These are phyloP conservation scores for Buxus sempervirens DNA, from an alignment of 164 flowering plant genomes.

Conservation along the genomic window DNA sequence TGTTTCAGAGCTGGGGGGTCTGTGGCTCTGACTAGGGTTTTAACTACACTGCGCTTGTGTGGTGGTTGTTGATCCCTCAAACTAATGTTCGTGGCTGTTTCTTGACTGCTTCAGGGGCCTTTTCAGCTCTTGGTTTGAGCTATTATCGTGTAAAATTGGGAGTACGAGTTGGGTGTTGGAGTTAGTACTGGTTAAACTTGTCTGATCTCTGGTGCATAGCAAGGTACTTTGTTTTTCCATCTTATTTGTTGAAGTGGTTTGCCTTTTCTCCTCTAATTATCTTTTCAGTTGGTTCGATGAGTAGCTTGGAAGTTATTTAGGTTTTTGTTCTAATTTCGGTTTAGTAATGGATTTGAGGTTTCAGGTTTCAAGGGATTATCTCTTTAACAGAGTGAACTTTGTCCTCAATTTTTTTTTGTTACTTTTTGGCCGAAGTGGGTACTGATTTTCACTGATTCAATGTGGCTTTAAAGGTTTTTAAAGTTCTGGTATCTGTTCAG, in stretches of 20 bases:
- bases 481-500: constrained; percentile 1
- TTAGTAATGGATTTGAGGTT: constrained; percentile 10
- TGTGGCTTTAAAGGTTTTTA: constrained; percentile 8
- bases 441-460: constrained; percentile 1
- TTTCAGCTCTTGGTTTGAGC: constrained; percentile 19
- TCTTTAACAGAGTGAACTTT: constrained; percentile 9
- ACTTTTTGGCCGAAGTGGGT: constrained; percentile 15
- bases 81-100: constrained; percentile 30
- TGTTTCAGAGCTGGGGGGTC: constrained; percentile 25
- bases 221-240: constrained; percentile 16
- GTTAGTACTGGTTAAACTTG: constrained; percentile 19
- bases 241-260: constrained; percentile 26
- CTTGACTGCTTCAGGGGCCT: constrained; percentile 34
- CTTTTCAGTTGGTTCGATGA: constrained; percentile 4
- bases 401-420: neutral
- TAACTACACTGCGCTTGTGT: constrained; percentile 22
- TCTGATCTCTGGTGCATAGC: constrained; percentile 21
- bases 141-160: constrained; percentile 19
- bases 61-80: constrained; percentile 41
- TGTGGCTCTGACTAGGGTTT: constrained; percentile 52
- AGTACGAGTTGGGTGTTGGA: constrained; percentile 25
- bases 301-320: constrained; percentile 1
- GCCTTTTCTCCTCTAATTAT: constrained; percentile 7
- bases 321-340: neutral
- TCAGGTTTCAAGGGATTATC: neutral